Evolutionary conservation across 1,284 basidiomycete genomes (phyloP).

Genomic region (Thecaphora frezii): DNA sequence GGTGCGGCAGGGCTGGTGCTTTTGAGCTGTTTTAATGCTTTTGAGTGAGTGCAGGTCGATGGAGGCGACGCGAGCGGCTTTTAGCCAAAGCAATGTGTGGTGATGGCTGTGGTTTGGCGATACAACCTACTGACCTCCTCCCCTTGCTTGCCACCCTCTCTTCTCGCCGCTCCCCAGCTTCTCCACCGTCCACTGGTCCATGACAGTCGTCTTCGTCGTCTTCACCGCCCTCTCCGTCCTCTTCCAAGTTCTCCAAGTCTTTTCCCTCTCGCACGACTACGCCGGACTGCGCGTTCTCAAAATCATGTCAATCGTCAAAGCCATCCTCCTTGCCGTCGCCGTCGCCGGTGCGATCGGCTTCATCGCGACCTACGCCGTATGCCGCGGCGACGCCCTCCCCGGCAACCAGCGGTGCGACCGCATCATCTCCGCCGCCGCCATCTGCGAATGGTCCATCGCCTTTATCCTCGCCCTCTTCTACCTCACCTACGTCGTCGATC

Average conservation of each 20-base stretch:
- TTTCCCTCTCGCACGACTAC: conserved; percentile 60
- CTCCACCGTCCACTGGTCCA: conserved; percentile 62
- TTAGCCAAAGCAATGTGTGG: too few species aligned
- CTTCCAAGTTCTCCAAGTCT: conserved; percentile 62
- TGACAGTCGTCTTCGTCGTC: conserved; percentile 63
- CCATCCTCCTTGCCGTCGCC: conserved; percentile 61
- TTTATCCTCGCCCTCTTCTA: conserved; percentile 61
- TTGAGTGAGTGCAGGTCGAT: background rate
- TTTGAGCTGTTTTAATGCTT: conserved; percentile 60
- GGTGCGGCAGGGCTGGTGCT: conserved; percentile 62
- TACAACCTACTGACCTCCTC: too few species aligned
- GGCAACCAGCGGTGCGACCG: conserved; percentile 59
- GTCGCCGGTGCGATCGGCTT: conserved; percentile 62
- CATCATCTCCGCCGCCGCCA: conserved; percentile 61
- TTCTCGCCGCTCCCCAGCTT: conserved; percentile 47
- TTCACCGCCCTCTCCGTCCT: conserved; percentile 62
- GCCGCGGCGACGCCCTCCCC: conserved; percentile 33
- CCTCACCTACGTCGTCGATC: conserved; percentile 58
- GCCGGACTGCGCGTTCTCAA: conserved; percentile 60
- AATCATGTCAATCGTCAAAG: conserved; percentile 62
- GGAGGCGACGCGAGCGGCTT: too few species aligned
- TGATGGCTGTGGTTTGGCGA: too few species aligned
- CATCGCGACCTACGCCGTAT: conserved; percentile 60
- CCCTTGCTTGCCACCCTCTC: too few species aligned
- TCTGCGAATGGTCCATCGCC: conserved; percentile 49